Base-by-base conservation (phyloP, 1,284 basidiomycete species). In the Cystobasidium sp. region DNA sequence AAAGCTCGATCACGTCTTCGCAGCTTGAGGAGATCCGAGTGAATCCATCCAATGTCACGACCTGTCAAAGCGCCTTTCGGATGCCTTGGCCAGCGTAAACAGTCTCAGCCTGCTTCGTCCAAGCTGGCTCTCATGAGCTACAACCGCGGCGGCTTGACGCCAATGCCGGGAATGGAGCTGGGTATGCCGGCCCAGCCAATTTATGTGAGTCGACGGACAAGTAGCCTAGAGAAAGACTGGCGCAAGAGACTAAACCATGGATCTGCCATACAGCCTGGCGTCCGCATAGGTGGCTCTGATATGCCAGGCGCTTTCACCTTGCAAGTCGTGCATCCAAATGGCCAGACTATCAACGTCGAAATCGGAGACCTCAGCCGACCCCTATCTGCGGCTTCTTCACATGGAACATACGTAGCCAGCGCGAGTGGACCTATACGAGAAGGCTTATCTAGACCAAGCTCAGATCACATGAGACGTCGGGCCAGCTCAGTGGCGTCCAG, bases 261-360 rank as follows among this genome's bases (percentile, higher is more conserved):
- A 66, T 24, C 18, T 20, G 4, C 51, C 39, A 43, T 51, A 18
- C 62, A 66, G 64, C 64, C 64, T 52, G 51, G 37, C n/a, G 49
- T 66, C 9, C 44, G 64, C 8, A 66, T 66, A 39, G 64, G 64
- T 43, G 64, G 64, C 41, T 66, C 64, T 8, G 64, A 66, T 16
- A 41, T 66, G 51, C 64, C 64, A 22, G 64, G 64, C 51, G 47
- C 49, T 18, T 53, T 66, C 64, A 66, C 51, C 18, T 14, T 66
- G 3, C 64, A 66, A 53, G 47, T 66, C 20, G 14, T 66, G 37
- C 64, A 66, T 37, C 64, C 64, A 18, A 66, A 66, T 41, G 64
- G 64, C 37, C 64, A 66, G 64, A 66, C 64, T 53, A 66, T 66
- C 64, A 66, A 53, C 31, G 24, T 66, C 6, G 64, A 66, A 53